A percentile compares a stretch with the other conserved stretches of the same genome.
phyloP scores from a whole-genome alignment of 192 early-diverging fungal genomes.

The Gonapodya prolifera region DNA sequence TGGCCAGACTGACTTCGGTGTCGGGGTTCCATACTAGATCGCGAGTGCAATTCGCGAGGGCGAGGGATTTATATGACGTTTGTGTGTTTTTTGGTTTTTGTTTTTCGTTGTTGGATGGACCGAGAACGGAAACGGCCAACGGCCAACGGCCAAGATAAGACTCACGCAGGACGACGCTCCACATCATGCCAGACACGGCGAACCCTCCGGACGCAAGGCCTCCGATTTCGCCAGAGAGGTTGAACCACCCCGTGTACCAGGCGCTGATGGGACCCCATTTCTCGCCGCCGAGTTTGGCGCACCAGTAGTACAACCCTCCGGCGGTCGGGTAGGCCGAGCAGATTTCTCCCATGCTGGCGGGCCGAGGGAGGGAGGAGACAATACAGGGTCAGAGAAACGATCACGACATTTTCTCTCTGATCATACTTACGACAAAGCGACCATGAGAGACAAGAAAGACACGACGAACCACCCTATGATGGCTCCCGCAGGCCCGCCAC shows the following conservation, averaged over 20 bases:
- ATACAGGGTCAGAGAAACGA: not conserved
- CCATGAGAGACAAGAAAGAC: not conserved
- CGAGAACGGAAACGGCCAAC: too few relatives aligned
- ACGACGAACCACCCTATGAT: not conserved
- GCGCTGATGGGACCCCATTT: too few relatives aligned
- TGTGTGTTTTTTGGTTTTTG: too few relatives aligned
- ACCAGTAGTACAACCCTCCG: not conserved
- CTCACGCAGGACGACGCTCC: too few relatives aligned
- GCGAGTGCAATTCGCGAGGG: too few relatives aligned
- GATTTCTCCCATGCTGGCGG: slow-evolving; percentile 1
- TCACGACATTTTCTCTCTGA: not conserved
- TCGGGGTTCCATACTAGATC: not conserved
- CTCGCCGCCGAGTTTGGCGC: too few relatives aligned
- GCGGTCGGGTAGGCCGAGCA: slow-evolving; percentile 6
- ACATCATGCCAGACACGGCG: not conserved
- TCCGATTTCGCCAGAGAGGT: not conserved
- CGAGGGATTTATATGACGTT: too few relatives aligned
- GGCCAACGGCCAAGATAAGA: too few relatives aligned
- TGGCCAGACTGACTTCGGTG: not conserved
- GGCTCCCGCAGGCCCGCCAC: not conserved
- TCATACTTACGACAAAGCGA: not conserved
- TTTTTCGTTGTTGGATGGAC: too few relatives aligned
- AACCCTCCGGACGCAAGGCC: not conserved
- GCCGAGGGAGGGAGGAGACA: not conserved
- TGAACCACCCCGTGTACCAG: too few relatives aligned